These are phyloP conservation scores for Suillus placidus DNA, from an alignment of 768 basidiomycete species.

Conservation along the genomic window DNA sequence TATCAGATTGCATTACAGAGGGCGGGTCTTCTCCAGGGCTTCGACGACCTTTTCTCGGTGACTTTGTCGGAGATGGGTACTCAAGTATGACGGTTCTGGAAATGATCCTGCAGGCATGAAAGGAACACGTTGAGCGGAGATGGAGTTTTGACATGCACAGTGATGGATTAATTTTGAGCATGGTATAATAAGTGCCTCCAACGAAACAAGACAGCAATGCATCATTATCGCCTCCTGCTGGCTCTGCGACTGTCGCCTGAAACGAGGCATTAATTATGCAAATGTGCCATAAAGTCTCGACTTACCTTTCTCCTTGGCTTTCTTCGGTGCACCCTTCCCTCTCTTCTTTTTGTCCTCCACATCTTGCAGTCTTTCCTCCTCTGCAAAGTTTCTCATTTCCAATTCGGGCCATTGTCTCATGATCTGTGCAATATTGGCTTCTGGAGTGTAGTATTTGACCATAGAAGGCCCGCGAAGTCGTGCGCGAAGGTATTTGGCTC, in stretches of 20 bases:
- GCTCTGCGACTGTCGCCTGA: conserved; percentile 57
- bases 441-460: conserved; percentile 77
- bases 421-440: conserved; percentile 56
- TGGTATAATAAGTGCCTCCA: neutral
- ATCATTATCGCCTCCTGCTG: conserved; percentile 43
- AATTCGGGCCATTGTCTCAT: conserved; percentile 56
- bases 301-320: conserved; percentile 70
- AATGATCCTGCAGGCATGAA: conserved; percentile 25
- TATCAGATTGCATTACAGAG: conserved; percentile 44
- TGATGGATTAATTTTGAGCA: neutral
- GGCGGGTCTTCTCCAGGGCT: conserved; percentile 59
- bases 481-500: conserved; percentile 87
- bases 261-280: conserved; percentile 8
- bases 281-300: conserved; percentile 14
- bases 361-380: conserved; percentile 69
- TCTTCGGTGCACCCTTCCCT: conserved; percentile 84
- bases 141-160: neutral
- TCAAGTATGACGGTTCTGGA: conserved; percentile 35
- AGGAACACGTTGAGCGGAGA: conserved; percentile 23
- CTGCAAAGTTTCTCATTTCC: conserved; percentile 64
- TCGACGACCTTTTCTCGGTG: conserved; percentile 63
- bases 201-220: conserved; percentile 1
- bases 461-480: conserved; percentile 86
- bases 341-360: conserved; percentile 67
- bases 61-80: conserved; percentile 65